Evolutionary conservation across 352 stramenopile species (phyloP).

Genomic region (Pythium volutum): DNA sequence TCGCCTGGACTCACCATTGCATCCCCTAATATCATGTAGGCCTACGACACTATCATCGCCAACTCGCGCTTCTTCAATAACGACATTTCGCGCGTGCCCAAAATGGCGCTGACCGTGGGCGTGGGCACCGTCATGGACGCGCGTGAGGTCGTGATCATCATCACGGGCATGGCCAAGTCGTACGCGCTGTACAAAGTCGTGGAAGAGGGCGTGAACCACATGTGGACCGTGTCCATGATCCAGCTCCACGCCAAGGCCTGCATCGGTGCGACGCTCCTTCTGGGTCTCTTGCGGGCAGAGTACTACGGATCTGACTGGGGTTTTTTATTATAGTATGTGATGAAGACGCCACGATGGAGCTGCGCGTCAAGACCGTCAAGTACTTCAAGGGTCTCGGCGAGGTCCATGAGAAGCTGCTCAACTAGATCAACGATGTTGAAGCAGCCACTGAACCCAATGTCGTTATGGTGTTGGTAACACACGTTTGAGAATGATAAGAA

Average conservation of each 20-base stretch:
- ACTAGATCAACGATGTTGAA: constrained; percentile 4
- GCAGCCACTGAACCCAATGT: no score
- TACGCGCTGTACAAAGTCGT: constrained; percentile 89
- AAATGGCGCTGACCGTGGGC: constrained; percentile 87
- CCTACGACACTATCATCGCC: constrained; percentile 88
- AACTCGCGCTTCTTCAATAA: constrained; percentile 88
- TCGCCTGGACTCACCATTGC: not conserved
- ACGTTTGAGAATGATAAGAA: constrained; percentile 1
- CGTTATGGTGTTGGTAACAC: constrained; percentile 5
- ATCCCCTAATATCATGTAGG: constrained; percentile 24
- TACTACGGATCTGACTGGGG: not conserved
- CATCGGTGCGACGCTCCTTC: constrained; percentile 45
- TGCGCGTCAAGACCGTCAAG: constrained; percentile 89
- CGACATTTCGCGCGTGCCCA: constrained; percentile 81
- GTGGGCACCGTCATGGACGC: constrained; percentile 88
- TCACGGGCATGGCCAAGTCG: constrained; percentile 81
- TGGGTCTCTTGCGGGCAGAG: not conserved
- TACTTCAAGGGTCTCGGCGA: constrained; percentile 86
- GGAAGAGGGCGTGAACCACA: constrained; percentile 89
- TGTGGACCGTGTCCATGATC: constrained; percentile 89
- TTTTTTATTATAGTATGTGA: constrained; percentile 86
- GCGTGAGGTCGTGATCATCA: constrained; percentile 86
- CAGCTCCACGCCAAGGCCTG: constrained; percentile 79
- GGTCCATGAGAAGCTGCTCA: constrained; percentile 44
- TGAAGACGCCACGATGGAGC: constrained; percentile 85